Evolutionary conservation across 805 yeast genomes (phyloP).

Genomic region (Starmerella asiatica): DNA sequence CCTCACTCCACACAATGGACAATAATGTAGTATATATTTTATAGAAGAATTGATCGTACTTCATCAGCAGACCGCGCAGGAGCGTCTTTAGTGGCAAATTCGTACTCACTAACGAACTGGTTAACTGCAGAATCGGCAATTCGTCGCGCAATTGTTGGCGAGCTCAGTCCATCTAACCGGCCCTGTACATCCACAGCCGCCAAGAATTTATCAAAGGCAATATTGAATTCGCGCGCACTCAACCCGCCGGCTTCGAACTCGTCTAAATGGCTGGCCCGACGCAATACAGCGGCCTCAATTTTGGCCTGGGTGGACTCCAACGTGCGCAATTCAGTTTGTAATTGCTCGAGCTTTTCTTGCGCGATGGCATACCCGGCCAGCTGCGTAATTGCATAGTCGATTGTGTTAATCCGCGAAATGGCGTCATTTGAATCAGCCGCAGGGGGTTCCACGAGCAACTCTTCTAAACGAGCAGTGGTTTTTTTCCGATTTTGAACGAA

Average conservation of each 20-base stretch:
- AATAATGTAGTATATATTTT: background rate
- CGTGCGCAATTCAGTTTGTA: slow-evolving; percentile 22
- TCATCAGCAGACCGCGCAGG: slow-evolving; percentile 13
- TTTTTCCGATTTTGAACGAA: slow-evolving; percentile 5
- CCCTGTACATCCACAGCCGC: slow-evolving; percentile 25
- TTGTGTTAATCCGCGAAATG: slow-evolving; percentile 27
- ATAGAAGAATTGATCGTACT: slow-evolving; percentile 8
- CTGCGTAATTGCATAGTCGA: slow-evolving; percentile 25
- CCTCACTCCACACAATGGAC: background rate
- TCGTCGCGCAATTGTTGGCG: slow-evolving; percentile 26
- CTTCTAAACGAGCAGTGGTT: slow-evolving; percentile 20
- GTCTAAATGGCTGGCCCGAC: slow-evolving; percentile 20
- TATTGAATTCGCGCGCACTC: slow-evolving; percentile 4
- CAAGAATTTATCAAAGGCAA: slow-evolving; percentile 26
- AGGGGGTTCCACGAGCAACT: slow-evolving; percentile 25
- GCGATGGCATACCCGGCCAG: slow-evolving; percentile 25
- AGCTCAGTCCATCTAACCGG: slow-evolving; percentile 23
- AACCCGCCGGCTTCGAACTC: slow-evolving; percentile 8
- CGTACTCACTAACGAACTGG: slow-evolving; percentile 25
- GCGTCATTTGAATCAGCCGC: slow-evolving; percentile 22
- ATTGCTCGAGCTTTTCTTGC: slow-evolving; percentile 23
- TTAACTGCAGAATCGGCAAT: slow-evolving; percentile 24
- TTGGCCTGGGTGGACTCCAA: slow-evolving; percentile 21
- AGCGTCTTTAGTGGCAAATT: slow-evolving; percentile 18
- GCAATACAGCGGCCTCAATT: slow-evolving; percentile 20